Evolutionary conservation across 768 basidiomycete genomes (phyloP).

Genomic region (Lactifluus rugatus): DNA sequence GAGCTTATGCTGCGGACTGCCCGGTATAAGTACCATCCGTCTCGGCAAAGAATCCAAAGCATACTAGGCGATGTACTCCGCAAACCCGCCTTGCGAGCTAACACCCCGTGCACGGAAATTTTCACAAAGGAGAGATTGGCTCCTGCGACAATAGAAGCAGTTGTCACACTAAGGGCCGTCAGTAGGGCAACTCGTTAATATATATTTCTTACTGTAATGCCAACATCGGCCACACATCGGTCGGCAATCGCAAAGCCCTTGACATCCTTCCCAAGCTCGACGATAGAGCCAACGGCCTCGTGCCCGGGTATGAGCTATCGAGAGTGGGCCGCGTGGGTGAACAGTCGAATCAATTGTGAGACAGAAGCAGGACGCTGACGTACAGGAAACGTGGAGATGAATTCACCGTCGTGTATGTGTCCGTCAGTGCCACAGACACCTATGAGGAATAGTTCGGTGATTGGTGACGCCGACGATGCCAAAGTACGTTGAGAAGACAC

Average conservation of each 20-base stretch:
- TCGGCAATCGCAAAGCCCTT: slow-evolving; percentile 69
- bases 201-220: slow-evolving; percentile 45
- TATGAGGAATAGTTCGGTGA: slow-evolving; percentile 15
- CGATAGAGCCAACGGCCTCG: slow-evolving; percentile 63
- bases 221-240: slow-evolving; percentile 76
- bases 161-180: slow-evolving; percentile 49
- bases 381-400: slow-evolving; percentile 62
- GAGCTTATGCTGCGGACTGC: slow-evolving; percentile 59
- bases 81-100: slow-evolving; percentile 76
- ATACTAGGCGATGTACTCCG: slow-evolving; percentile 80
- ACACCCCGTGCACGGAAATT: slow-evolving; percentile 76
- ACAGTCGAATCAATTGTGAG: background rate
- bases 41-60: slow-evolving; percentile 22
- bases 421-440: slow-evolving; percentile 66
- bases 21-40: background rate
- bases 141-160: slow-evolving; percentile 84
- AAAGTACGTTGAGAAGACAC: background rate
- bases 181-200: background rate
- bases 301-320: slow-evolving; percentile 61
- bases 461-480: background rate
- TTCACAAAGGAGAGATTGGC: slow-evolving; percentile 76
- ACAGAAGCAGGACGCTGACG: slow-evolving; percentile 18
- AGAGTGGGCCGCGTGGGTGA: background rate
- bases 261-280: slow-evolving; percentile 72
- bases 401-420: slow-evolving; percentile 55